Percentiles rank a stretch among this genome's conserved stretches.
phyloP scores from a whole-genome alignment of 2,329 filamentous ascomycete genomes.

The Colletotrichum tamarilloi region DNA sequence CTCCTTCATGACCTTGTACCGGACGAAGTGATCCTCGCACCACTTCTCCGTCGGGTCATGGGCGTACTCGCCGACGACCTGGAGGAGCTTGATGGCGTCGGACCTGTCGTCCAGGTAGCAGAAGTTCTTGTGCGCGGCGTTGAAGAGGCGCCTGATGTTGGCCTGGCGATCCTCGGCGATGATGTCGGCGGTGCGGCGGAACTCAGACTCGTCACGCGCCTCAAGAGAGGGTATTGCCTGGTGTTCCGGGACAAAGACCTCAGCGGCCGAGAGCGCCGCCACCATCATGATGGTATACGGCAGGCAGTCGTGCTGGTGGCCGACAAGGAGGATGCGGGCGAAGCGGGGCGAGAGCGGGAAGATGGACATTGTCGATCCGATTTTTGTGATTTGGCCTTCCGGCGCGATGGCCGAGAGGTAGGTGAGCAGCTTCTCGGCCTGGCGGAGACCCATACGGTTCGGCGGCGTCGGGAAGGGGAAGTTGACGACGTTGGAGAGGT shows the following conservation, averaged over 20 bases:
- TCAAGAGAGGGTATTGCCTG: conserved; percentile 74
- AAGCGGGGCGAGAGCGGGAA: conserved; percentile 94
- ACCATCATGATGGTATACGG: conserved; percentile 90
- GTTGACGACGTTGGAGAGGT: conserved; percentile 87
- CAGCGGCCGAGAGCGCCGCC: conserved; percentile 86
- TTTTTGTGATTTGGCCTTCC: conserved; percentile 79
- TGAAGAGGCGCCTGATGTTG: conserved; percentile 69
- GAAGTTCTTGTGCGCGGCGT: conserved; percentile 81
- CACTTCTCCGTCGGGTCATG: conserved; percentile 78
- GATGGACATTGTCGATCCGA: conserved; percentile 84
- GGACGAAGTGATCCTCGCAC: conserved; percentile 86
- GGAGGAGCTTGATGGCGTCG: conserved; percentile 91
- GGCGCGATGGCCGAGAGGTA: conserved; percentile 85
- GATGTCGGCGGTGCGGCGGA: conserved; percentile 74
- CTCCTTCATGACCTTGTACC: conserved; percentile 88
- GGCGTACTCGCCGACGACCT: conserved; percentile 88
- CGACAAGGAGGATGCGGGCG: conserved; percentile 90
- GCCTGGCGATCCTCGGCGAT: conserved; percentile 77
- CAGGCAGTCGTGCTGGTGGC: conserved; percentile 83
- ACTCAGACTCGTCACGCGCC: conserved; percentile 57
- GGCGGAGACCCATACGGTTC: conserved; percentile 77
- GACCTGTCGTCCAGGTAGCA: conserved; percentile 83
- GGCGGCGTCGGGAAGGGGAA: conserved; percentile 97
- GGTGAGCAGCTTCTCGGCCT: conserved; percentile 86
- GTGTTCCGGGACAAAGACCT: conserved; percentile 86